Percentiles rank a stretch among this genome's conserved stretches.
These are phyloP conservation scores for Venturia oleaginea DNA, from an alignment of 2,329 filamentous ascomycete genomes.

Conservation along the genomic window DNA sequence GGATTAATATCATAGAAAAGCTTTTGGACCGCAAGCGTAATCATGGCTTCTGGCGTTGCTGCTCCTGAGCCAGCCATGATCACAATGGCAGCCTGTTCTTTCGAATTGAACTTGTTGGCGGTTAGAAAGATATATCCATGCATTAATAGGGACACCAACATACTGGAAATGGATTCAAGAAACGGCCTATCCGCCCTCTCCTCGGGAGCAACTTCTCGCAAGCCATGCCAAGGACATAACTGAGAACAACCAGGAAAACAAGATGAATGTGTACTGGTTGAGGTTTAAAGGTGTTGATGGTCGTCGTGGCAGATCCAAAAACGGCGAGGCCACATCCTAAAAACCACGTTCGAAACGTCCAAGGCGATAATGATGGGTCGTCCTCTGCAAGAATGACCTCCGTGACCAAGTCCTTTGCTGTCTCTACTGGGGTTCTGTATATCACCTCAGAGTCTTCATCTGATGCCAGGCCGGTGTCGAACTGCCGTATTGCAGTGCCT, in stretches of 20 bases:
- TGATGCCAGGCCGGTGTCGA: neutral
- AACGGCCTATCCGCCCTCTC: slow-evolving; percentile 25
- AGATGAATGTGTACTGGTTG: slow-evolving; percentile 36
- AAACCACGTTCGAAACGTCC: slow-evolving; percentile 15
- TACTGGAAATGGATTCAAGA: slow-evolving; percentile 29
- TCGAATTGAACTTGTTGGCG: slow-evolving; percentile 23
- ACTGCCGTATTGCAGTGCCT: neutral
- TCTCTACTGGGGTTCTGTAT: neutral
- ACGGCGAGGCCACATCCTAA: slow-evolving; percentile 9
- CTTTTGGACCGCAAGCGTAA: slow-evolving; percentile 14
- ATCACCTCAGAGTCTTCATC: neutral
- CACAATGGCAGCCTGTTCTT: slow-evolving; percentile 25
- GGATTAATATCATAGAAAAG: slow-evolving; percentile 15
- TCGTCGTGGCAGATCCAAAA: slow-evolving; percentile 26
- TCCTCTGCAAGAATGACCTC: slow-evolving; percentile 12
- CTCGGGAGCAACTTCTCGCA: slow-evolving; percentile 31
- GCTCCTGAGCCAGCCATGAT: slow-evolving; percentile 16
- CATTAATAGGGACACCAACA: neutral
- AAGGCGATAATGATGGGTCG: slow-evolving; percentile 14
- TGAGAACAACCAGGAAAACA: slow-evolving; percentile 38
- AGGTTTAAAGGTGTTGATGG: slow-evolving; percentile 42
- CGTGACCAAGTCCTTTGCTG: slow-evolving; percentile 10
- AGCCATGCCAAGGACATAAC: slow-evolving; percentile 34
- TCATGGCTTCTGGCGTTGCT: slow-evolving; percentile 13
- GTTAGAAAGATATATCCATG: neutral